Evolutionary conservation across 2,329 filamentous ascomycete species (phyloP).

Genomic region (Talaromyces pinophilus): DNA sequence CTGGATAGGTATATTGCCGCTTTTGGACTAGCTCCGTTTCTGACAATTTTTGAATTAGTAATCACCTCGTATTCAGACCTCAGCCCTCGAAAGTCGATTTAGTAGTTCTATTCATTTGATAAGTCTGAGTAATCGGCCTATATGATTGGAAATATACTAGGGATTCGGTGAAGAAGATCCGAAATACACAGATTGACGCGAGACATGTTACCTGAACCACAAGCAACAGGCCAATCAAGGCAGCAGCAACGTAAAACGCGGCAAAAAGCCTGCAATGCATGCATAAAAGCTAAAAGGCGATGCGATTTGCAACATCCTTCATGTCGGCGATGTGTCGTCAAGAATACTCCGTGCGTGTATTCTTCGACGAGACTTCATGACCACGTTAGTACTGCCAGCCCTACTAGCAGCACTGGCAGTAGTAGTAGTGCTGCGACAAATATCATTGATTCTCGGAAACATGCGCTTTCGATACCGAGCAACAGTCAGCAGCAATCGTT

Average conservation of each 20-base stretch:
- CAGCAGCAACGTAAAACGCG: slow-evolving; percentile 16
- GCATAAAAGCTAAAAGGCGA: slow-evolving; percentile 20
- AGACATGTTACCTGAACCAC: not conserved
- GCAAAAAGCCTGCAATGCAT: slow-evolving; percentile 22
- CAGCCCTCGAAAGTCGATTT: not conserved
- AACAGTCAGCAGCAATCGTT: not conserved
- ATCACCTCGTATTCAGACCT: not conserved
- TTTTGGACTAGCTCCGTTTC: not conserved
- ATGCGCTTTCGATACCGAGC: not conserved
- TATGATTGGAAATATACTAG: not conserved
- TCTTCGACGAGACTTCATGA: slow-evolving; percentile 21
- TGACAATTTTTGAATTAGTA: not conserved
- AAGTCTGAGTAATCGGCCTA: not conserved
- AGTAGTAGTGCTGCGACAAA: not conserved
- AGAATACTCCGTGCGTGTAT: slow-evolving; percentile 12
- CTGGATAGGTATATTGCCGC: not conserved
- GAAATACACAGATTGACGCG: not conserved
- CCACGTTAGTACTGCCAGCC: not conserved
- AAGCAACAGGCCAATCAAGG: not conserved
- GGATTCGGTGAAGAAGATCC: not conserved
- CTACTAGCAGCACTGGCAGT: not conserved
- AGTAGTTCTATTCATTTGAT: no score
- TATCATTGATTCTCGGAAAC: not conserved
- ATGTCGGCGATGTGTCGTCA: slow-evolving; percentile 20
- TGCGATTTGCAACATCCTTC: slow-evolving; percentile 23